Evolutionary conservation across 2,329 filamentous ascomycete genomes (phyloP), one percentile per base, ranked within the genome.

Genomic region (Pseudovirgaria hyperparasitica): DNA sequence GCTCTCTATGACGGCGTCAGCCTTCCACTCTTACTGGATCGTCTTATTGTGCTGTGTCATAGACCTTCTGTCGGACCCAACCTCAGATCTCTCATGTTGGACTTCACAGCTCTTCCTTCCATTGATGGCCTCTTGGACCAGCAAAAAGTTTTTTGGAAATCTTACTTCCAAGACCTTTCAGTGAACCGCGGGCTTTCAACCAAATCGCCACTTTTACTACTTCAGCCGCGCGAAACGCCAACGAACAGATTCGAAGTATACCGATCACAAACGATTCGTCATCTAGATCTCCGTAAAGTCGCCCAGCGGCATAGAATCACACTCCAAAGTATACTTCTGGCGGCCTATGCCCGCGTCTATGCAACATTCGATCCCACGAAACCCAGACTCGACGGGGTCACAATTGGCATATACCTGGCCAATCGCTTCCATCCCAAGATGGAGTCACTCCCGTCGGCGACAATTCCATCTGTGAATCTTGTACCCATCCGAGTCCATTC

Each of bases 1-100:
- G 80, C 81, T 0, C 61, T 94, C 0, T 96, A 94, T 45, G 87
- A 94, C 48, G 85, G 76, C 5, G 65, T 92, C 33, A 90, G 81
- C 40, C 58, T 94, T 4, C 70, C 75, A 1, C 46, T 65, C 1
- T 55, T 92, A 5, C 57, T 84, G 13, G 45, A 63, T 9, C 53
- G 66, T 21, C 53, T 77, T 9, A 50, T 63, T 34, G 34, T 41
- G 4, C 36, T 59, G 19, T n/a, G n/a, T n/a, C n/a, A n/a, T n/a
- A n/a, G n/a, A n/a, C n/a, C n/a, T n/a, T n/a, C n/a, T n/a, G n/a
- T n/a, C n/a, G n/a, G n/a, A n/a, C n/a, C n/a, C n/a, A n/a, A n/a
- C n/a, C n/a, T n/a, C n/a, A n/a, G n/a, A n/a, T n/a, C n/a, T n/a
- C n/a, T n/a, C n/a, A n/a, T n/a, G n/a, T n/a, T n/a, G 4, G 52